Evolutionary conservation across 495 filamentous ascomycete species (phyloP), one percentile per base, ranked within the genome.

Genomic region (Tuber brumale): DNA sequence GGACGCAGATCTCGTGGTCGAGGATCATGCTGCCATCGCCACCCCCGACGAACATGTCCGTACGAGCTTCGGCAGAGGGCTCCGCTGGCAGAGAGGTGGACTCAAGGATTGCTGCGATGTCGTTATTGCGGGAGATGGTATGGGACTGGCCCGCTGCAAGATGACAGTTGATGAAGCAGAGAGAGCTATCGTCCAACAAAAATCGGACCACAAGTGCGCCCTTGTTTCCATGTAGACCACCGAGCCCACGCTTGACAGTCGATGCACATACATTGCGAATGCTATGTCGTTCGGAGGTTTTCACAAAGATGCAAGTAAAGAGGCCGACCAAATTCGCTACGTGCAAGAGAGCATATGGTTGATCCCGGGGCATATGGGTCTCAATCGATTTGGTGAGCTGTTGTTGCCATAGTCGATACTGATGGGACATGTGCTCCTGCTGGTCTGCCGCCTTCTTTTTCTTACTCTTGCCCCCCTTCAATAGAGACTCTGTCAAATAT

Each of bases 121-220:
- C 95, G 82, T 94, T 95, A 83, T 99, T 97, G 18, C 95, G 92
- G 79, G 95, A 88, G 46, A 91, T 91, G 1, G 95, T 97, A 76
- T 94, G 91, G 0, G 91, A 90, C 84, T 98, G 96, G 6, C 95
- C 95, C 1, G 95, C 95, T 21, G 95, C 95, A 72, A 99, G 87
- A 88, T 99, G 95, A 83, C 95, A 99, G 81, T 99, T 99, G 83
- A 97, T 90, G 84, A 99, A 95, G 85, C 95, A 98, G 51, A 99
- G 84, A 2, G 94, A 97, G 72, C 89, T 94, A 81, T 98, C 94
- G 77, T 99, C 95, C 0, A 99, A 85, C 72, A 94, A 85, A 82
- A 99, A 95, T 42, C 96, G 93, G 45, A 97, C 85, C 73, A 97
- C 86, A 71, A 99, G 88, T n/a, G 95, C 95, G 74, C 94, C 94